These are phyloP conservation scores for Aeschynomene evenia DNA, from an alignment of 306 rosid species.

Conservation along the genomic window DNA sequence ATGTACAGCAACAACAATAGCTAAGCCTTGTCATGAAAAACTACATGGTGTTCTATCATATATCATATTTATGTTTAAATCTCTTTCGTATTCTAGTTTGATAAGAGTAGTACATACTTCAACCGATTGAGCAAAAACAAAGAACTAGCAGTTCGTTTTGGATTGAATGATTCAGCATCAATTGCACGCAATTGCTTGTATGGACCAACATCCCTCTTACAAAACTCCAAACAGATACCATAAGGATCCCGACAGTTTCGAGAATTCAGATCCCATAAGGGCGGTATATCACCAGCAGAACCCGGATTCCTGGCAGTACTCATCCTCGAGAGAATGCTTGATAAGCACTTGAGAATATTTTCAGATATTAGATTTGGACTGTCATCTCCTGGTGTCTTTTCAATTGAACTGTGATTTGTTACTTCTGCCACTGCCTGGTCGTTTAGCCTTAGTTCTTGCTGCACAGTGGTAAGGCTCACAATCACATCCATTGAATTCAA, in stretches of 20 bases:
- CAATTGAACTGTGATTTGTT: slow-evolving; percentile 34
- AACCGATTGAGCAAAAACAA: slow-evolving; percentile 68
- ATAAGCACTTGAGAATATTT: slow-evolving; percentile 72
- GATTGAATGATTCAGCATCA: slow-evolving; percentile 65
- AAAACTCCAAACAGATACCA: slow-evolving; percentile 58
- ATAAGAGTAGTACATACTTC: slow-evolving; percentile 52
- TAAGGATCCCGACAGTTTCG: slow-evolving; percentile 63
- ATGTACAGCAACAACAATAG: background rate
- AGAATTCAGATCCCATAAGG: slow-evolving; percentile 31
- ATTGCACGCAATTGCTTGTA: slow-evolving; percentile 49
- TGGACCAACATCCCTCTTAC: slow-evolving; percentile 70
- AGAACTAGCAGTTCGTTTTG: slow-evolving; percentile 63
- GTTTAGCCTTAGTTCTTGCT: slow-evolving; percentile 49
- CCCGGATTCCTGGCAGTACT: slow-evolving; percentile 44
- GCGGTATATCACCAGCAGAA: slow-evolving; percentile 30
- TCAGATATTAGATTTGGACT: slow-evolving; percentile 78
- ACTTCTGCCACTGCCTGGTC: slow-evolving; percentile 41
- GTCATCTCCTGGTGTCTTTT: slow-evolving; percentile 45
- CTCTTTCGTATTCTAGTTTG: background rate
- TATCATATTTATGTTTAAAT: too few relatives aligned
- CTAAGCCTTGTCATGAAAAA: too few relatives aligned
- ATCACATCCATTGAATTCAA: slow-evolving; percentile 16
- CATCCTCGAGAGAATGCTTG: slow-evolving; percentile 73
- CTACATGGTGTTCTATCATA: too few relatives aligned
- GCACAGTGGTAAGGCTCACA: slow-evolving; percentile 34